Base-by-base conservation (phyloP, 2,329 filamentous ascomycete genomes). In the Sporothrix brasiliensis region DNA sequence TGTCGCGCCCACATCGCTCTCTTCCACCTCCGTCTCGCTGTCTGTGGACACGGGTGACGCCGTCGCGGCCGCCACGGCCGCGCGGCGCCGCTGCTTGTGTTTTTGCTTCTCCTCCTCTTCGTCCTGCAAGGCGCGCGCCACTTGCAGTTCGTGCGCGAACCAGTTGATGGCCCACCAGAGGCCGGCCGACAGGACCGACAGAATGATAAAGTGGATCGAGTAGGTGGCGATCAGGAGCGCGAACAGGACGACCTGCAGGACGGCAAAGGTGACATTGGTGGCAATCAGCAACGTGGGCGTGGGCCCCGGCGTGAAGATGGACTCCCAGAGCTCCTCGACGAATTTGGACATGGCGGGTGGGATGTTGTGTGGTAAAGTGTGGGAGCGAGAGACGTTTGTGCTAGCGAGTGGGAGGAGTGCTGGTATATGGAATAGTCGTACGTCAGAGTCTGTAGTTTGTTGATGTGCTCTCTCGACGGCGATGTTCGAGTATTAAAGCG, bases 151-250 rank as follows among this genome's bases (percentile, higher is more conserved):
- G 60, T 82, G 82, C 69, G 92, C 93, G 78, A 99, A 98, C 95
- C 95, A 99, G 86, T 98, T 98, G 82, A 98, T 94, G 70, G 91
- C 88, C 83, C 88, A 93, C 95, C 95, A 99, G 49, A 98, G 85
- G 4, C 92, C 91, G 44, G 83, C 94, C 73, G 89, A 92, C 11
- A 99, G 84, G 71, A 89, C 77, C 14, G 92, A 97, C 6, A 99
- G 87, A 71, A 94, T 85, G 73, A 93, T 79, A 77, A 97, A 97
- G 84, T 98, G 95, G 74, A 97, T 86, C 82, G 91, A 97, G 80
- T 91, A 89, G 9, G 94, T 99, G 70, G 88, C 90, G 75, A 93
- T 72, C 68, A 98, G 87, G 73, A 99, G 90, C 69, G 82, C 80
- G 74, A 92, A 81, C 75, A 98, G 89, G 54, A 97, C 85, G 73